phyloP scores from a whole-genome alignment of 2,329 filamentous ascomycete species.

The Fusarium sp. region DNA sequence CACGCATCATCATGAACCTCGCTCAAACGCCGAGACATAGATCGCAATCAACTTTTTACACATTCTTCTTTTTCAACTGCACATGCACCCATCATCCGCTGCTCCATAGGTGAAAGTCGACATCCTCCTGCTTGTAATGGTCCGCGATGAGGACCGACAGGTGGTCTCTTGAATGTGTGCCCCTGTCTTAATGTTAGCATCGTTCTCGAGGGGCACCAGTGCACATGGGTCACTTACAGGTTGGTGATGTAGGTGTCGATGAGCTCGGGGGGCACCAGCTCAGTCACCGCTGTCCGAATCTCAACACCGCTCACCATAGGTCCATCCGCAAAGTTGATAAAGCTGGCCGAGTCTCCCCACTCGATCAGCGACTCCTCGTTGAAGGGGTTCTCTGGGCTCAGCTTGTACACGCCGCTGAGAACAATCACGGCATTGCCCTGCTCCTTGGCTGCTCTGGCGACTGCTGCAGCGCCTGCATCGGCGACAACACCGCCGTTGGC shows the following conservation, averaged over 20 bases:
- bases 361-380: slow-evolving; percentile 86
- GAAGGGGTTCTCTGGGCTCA: slow-evolving; percentile 90
- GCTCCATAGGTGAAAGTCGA: slow-evolving; percentile 67
- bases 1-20: slow-evolving; percentile 26
- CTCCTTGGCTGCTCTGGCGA: slow-evolving; percentile 86
- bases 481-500: slow-evolving; percentile 90
- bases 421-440: slow-evolving; percentile 89
- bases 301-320: slow-evolving; percentile 82
- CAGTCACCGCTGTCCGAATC: slow-evolving; percentile 82
- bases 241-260: slow-evolving; percentile 90
- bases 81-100: slow-evolving; percentile 40
- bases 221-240: slow-evolving; percentile 57
- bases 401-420: slow-evolving; percentile 91
- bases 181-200: slow-evolving; percentile 55
- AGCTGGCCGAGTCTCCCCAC: slow-evolving; percentile 83
- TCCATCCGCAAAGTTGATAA: slow-evolving; percentile 83
- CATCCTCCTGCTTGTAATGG: slow-evolving; percentile 80
- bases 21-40: slow-evolving; percentile 30
- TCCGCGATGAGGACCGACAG: slow-evolving; percentile 80
- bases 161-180: slow-evolving; percentile 77
- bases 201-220: too few relatives aligned
- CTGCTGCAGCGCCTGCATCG: slow-evolving; percentile 83
- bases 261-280: slow-evolving; percentile 82
- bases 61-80: slow-evolving; percentile 26
- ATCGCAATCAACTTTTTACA: slow-evolving; percentile 22